Base-by-base conservation (phyloP, 768 basidiomycete species). In the Tulasnella sp. region DNA sequence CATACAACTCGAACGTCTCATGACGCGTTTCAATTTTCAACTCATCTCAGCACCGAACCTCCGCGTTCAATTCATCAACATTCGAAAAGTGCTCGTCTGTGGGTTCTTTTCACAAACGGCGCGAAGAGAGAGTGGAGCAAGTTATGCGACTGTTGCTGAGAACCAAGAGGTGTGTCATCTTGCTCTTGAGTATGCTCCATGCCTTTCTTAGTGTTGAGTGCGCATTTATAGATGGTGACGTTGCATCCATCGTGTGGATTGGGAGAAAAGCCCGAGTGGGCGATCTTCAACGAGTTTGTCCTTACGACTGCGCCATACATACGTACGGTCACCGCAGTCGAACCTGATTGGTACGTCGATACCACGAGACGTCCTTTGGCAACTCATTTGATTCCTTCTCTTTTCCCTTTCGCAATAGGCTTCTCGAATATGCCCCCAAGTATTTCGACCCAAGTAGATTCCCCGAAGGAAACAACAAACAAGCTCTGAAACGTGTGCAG, bases 231-330 rank as follows among this genome's bases (percentile, higher is more conserved):
- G 79, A 75, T 83, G 23, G 86, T 88, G 6, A 73, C 72, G 1
- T 70, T 92, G 14, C 92, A 96, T 67, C 86, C 91, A 7, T 86
- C 83, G 21, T 92, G 87, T 59, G 89, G 89, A 25, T 71, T 94
- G 45, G 86, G 89, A 60, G 79, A 79, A 9, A 82, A 84, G 57
- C 90, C 90, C 2, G 88, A 92, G 63, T 92, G 88, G 90, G 87
- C 91, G 4, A 67, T 87, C 14, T 91, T 86, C 74, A 89, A 93
- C 65, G 91, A 94, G 70, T 98, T 97, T 63, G 89, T 96, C 9
- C 71, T 96, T 62, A 97, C 92, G 11, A 87, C 89, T 5, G 71
- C 82, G 42, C 82, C 78, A 59, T 97, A 85, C 65, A 91, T 98
- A 65, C 81, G 94, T 31, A 93, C 88, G 0, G 89, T 93, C n/a